Conservation (phyloP, 2,329 filamentous ascomycete genomes). For the Amesomyces nigricolor region DNA sequence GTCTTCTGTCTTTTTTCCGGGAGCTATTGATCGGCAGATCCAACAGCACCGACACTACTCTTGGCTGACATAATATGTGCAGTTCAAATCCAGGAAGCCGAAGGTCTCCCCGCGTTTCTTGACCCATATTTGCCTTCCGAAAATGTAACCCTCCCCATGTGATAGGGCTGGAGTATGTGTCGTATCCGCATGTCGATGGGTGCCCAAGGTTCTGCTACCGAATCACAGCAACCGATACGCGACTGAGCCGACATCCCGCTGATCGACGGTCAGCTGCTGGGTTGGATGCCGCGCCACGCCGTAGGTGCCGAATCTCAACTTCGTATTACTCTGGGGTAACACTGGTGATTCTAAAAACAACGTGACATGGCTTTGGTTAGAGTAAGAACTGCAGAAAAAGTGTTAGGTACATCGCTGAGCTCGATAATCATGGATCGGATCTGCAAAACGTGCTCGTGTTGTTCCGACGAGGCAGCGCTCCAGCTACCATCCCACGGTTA, state of each 20-base stretch:
- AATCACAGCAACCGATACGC: not conserved
- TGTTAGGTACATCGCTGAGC: not conserved
- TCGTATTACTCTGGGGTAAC: conserved; percentile 11
- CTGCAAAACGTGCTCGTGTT: no score
- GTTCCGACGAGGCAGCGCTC: no score
- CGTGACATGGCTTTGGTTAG: conserved; percentile 1
- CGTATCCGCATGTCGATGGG: not conserved
- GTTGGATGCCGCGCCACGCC: not conserved
- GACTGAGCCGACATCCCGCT: not conserved
- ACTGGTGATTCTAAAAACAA: not conserved
- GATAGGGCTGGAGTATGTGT: not conserved
- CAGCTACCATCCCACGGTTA: no score
- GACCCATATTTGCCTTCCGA: not conserved
- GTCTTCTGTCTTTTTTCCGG: not conserved
- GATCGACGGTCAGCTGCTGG: conserved; percentile 9
- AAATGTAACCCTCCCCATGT: not conserved
- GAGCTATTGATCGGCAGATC: not conserved
- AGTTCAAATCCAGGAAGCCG: no score
- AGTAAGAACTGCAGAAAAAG: not conserved
- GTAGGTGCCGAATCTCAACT: conserved; percentile 5
- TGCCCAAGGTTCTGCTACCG: not conserved
- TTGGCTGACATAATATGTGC: not conserved
- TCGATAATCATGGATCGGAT: no score
- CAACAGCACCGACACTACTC: not conserved
- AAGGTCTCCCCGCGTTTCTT: no score